Evolutionary conservation across 2,329 filamentous ascomycete genomes (phyloP), one percentile per base, ranked within the genome.

Genomic region (Phialophora chinensis): DNA sequence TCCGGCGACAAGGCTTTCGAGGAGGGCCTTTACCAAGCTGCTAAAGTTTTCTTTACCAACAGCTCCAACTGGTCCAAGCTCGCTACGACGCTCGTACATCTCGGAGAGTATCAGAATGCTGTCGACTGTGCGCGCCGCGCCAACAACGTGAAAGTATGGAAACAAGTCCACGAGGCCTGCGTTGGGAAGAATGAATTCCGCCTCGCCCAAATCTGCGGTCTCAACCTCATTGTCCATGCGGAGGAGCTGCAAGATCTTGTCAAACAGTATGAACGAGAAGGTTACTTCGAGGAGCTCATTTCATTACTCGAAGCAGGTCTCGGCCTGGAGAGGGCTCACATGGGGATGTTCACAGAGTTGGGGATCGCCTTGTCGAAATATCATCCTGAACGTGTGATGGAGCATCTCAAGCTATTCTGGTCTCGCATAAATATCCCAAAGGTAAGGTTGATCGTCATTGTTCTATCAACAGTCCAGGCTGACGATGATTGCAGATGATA

Each of bases 31-130:
- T 94, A 95, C 76, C 91, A 98, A 84, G 95, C 95, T 52, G 92
- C 95, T 71, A 99, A 99, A 87, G 98, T 99, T 76, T 99, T 98
- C 86, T 99, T 89, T 83, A 92, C 88, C 63, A 98, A 92, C 82
- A 96, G 99, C 77, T 99, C 95, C 62, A 99, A 99, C 86, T 99
- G 95, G 95, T 94, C 94, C 63, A 99, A 99, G 85, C 89, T 99
- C 74, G 93, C 95, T 14, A 98, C 95, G 11, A 99, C 95, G 11
- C 87, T 98, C 67, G 95, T 99, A n/a, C 93, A 98, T 79, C 88
- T 99, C 6, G 91, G 90, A 71, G 95, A 99, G 73, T 98, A 99
- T 83, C 96, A 99, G 80, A 92, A 92, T 73, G 95, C 95, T 54
- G 95, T 99, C 50, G 95, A 99, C 79, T 97, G 93, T 75, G 95